Conservation (phyloP, 352 stramenopile species). For the Globisporangium heterothallicum region DNA sequence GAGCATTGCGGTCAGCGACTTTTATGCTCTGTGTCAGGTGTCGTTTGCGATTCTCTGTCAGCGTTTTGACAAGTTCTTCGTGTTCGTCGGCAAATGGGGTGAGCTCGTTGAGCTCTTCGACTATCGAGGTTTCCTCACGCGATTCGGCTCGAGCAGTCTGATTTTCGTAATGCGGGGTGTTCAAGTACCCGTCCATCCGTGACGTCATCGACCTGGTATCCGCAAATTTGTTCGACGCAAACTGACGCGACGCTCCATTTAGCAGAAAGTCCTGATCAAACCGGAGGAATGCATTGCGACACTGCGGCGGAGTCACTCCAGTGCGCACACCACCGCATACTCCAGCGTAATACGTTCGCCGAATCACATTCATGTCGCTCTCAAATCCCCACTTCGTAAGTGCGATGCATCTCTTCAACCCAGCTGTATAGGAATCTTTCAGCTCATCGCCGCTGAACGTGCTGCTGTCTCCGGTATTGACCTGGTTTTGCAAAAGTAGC, state of each 20-base stretch:
- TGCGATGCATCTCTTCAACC: conserved; percentile 21
- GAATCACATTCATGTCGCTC: conserved; percentile 30
- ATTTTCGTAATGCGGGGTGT: not conserved
- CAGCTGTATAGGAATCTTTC: conserved; percentile 1
- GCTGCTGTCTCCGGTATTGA: not conserved
- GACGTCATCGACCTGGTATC: not conserved
- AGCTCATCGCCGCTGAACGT: not conserved
- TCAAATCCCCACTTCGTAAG: conserved; percentile 42
- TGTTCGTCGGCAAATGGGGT: conserved; percentile 26
- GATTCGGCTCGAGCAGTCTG: not conserved
- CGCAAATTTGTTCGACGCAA: not conserved
- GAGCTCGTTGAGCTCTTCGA: conserved; percentile 23
- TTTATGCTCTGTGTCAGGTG: conserved; percentile 23
- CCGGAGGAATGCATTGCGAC: conserved; percentile 21
- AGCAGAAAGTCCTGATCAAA: conserved; percentile 36
- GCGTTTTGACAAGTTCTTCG: conserved; percentile 19
- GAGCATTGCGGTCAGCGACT: conserved; percentile 25
- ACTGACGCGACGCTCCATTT: not conserved
- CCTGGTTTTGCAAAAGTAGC: no score
- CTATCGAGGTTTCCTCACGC: not conserved
- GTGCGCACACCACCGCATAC: conserved; percentile 34
- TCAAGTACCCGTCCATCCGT: not conserved
- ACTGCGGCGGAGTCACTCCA: conserved; percentile 34
- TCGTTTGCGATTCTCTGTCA: conserved; percentile 38
- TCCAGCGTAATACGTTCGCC: conserved; percentile 30